Conservation (phyloP, 2,329 filamentous ascomycete species). For the Pyrenophora teres region DNA sequence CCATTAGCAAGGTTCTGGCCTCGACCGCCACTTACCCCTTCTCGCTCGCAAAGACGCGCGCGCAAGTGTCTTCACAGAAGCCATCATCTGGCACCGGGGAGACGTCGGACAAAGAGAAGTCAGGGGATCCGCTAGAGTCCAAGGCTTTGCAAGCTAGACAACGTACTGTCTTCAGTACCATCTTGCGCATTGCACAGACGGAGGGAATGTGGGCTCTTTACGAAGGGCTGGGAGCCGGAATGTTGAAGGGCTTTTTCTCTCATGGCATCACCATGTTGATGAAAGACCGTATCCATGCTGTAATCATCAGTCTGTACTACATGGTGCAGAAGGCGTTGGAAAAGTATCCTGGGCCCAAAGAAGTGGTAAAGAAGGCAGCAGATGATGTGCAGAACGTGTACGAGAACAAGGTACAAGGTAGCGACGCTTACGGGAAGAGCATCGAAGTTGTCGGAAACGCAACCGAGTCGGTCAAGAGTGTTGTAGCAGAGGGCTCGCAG, state of each 20-base stretch:
- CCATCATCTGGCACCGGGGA: slow-evolving; percentile 34
- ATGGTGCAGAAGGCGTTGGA: slow-evolving; percentile 58
- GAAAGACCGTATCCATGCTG: slow-evolving; percentile 75
- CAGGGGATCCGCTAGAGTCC: slow-evolving; percentile 26
- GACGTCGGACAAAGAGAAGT: slow-evolving; percentile 34
- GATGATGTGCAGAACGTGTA: slow-evolving; percentile 38
- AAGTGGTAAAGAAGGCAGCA: slow-evolving; percentile 43
- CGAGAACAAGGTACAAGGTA: slow-evolving; percentile 36
- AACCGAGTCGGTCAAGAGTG: slow-evolving; percentile 33
- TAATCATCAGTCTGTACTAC: slow-evolving; percentile 75
- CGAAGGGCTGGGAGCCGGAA: slow-evolving; percentile 74
- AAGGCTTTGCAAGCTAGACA: slow-evolving; percentile 35
- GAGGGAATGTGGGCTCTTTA: slow-evolving; percentile 76
- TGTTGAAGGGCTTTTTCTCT: slow-evolving; percentile 81
- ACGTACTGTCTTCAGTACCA: slow-evolving; percentile 65
- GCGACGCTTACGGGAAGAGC: slow-evolving; percentile 28
- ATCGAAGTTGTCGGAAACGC: slow-evolving; percentile 33
- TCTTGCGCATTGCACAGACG: slow-evolving; percentile 60
- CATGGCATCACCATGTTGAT: slow-evolving; percentile 87
- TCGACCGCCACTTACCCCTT: slow-evolving; percentile 83
- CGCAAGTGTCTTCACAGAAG: slow-evolving; percentile 64
- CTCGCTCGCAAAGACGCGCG: slow-evolving; percentile 78
- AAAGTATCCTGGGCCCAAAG: slow-evolving; percentile 48
- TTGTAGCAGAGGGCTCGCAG: slow-evolving; percentile 29
- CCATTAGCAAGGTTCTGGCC: slow-evolving; percentile 77